These are phyloP conservation scores for Aristolochia californica DNA, from an alignment of 164 flowering plant genomes.

Conservation along the genomic window DNA sequence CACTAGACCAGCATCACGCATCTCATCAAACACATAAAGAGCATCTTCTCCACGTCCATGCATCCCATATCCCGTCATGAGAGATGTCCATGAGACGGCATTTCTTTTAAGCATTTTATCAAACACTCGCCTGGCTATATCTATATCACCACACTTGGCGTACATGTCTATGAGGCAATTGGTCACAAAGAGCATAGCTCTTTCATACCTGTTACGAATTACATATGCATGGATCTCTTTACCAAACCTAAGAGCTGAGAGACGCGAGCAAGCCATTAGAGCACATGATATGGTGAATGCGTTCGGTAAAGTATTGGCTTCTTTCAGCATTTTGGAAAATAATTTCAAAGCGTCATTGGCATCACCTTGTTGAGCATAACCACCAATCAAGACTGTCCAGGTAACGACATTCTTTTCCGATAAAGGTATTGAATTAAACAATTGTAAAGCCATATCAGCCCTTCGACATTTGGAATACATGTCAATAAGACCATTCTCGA, in stretches of 20 bases:
- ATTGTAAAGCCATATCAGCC: slow-evolving; percentile 17
- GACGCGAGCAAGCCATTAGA: slow-evolving; percentile 71
- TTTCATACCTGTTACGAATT: slow-evolving; percentile 34
- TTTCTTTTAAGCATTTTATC: slow-evolving; percentile 43
- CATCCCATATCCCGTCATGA: slow-evolving; percentile 68
- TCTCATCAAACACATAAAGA: slow-evolving; percentile 38
- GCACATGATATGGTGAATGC: slow-evolving; percentile 66
- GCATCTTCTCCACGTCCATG: slow-evolving; percentile 75
- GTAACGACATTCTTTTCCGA: slow-evolving; percentile 54
- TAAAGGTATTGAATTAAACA: slow-evolving; percentile 32
- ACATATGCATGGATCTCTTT: slow-evolving; percentile 59
- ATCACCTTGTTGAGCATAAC: slow-evolving; percentile 67
- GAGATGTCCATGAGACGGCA: slow-evolving; percentile 70
- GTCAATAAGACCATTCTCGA: slow-evolving; percentile 57
- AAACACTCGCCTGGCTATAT: slow-evolving; percentile 46
- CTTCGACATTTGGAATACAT: slow-evolving; percentile 68
- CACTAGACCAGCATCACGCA: slow-evolving; percentile 36
- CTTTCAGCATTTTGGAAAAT: slow-evolving; percentile 43
- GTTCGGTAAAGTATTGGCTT: slow-evolving; percentile 32
- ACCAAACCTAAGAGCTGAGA: slow-evolving; percentile 45
- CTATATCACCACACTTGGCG: slow-evolving; percentile 64
- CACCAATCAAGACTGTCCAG: slow-evolving; percentile 88
- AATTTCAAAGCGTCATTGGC: slow-evolving; percentile 51
- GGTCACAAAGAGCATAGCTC: slow-evolving; percentile 36
- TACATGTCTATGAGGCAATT: slow-evolving; percentile 87